Evolutionary conservation across 768 basidiomycete genomes (phyloP).

Genomic region (Tulasnella calospora): DNA sequence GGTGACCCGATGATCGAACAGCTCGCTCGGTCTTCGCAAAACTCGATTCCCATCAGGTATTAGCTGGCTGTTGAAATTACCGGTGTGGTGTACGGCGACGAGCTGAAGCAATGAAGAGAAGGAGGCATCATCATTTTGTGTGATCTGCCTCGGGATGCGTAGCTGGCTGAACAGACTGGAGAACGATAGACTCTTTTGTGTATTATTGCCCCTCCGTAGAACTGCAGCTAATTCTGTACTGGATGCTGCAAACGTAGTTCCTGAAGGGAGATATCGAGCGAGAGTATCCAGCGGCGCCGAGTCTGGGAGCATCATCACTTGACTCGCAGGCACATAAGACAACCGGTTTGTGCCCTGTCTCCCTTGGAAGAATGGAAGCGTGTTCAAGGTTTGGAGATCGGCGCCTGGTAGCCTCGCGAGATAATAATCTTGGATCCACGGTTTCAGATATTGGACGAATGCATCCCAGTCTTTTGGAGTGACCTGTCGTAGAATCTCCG

Average conservation of each 20-base stretch:
- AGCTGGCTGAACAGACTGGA: neutral
- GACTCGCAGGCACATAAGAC: neutral
- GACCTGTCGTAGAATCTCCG: neutral
- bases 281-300: neutral
- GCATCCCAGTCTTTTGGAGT: neutral
- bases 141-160: neutral
- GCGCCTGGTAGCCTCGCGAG: neutral
- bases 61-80: neutral
- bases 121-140: neutral
- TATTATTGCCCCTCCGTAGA: neutral
- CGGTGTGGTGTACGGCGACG: neutral
- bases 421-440: neutral
- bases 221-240: neutral
- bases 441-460: neutral
- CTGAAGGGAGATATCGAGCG: neutral
- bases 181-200: neutral
- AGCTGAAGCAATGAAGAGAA: neutral
- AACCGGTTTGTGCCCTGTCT: neutral
- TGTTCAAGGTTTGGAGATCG: neutral
- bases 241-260: neutral
- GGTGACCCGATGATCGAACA: neutral
- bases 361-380: neutral
- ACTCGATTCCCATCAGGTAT: conserved; percentile 1
- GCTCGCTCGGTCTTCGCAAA: neutral
- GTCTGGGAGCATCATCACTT: neutral